These are phyloP conservation scores for Collybiopsis luxurians DNA, from an alignment of 768 basidiomycete genomes.

Conservation along the genomic window DNA sequence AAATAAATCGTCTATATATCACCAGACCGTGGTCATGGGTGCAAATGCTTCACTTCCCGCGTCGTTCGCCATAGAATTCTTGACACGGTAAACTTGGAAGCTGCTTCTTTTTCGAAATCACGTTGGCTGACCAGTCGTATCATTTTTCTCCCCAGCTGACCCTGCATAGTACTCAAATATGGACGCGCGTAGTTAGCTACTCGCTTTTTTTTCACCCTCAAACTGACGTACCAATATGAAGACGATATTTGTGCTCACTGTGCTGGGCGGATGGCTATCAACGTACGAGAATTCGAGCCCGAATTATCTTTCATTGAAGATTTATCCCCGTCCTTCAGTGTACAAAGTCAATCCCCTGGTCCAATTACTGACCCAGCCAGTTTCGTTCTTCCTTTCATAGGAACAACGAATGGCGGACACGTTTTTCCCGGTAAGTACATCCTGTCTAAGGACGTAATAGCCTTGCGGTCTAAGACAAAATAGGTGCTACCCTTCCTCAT, in stretches of 20 bases:
- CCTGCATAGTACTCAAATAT: too few species aligned
- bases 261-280: background rate
- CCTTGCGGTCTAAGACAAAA: background rate
- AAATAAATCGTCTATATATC: too few species aligned
- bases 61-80: too few species aligned
- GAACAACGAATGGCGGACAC: slow-evolving; percentile 65
- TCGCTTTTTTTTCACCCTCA: too few species aligned
- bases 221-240: too few species aligned
- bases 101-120: too few species aligned
- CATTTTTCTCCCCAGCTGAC: too few species aligned
- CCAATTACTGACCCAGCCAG: slow-evolving; percentile 34
- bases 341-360: background rate
- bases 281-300: background rate
- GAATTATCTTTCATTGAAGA: background rate
- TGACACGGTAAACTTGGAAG: too few species aligned
- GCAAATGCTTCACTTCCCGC: too few species aligned
- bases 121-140: too few species aligned
- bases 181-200: too few species aligned
- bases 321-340: background rate
- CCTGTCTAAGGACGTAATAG: background rate
- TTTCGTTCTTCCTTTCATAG: slow-evolving; percentile 62
- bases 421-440: slow-evolving; percentile 53
- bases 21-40: too few species aligned
- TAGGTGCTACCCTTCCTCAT: slow-evolving; percentile 63
- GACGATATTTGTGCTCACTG: background rate